Conservation (phyloP, 163 green algal genomes). For the Chloromonas sp. region DNA sequence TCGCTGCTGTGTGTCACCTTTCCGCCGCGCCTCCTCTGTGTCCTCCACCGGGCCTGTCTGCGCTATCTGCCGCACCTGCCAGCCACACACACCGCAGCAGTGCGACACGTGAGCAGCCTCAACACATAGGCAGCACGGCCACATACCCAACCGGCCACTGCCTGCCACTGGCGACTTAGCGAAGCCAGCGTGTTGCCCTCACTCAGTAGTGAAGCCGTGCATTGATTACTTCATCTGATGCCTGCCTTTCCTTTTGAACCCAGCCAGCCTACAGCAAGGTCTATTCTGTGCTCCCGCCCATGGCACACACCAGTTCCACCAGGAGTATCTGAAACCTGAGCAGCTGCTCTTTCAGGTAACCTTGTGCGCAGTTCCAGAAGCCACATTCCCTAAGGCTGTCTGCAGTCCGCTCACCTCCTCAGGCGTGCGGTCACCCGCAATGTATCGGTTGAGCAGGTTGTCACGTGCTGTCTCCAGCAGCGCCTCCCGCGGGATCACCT, state of each 20-base stretch:
- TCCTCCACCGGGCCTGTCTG: slow-evolving; percentile 40
- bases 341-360: not conserved
- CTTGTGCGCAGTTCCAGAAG: not conserved
- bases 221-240: no score
- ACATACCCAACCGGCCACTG: no score
- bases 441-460: slow-evolving; percentile 36
- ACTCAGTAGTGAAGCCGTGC: no score
- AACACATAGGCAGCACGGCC: no score
- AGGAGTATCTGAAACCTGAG: not conserved
- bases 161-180: no score
- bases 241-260: not conserved
- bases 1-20: not conserved
- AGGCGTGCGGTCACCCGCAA: slow-evolving; percentile 25
- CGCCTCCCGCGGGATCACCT: slow-evolving; percentile 13
- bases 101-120: not conserved
- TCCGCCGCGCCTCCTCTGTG: slow-evolving; percentile 12
- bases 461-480: slow-evolving; percentile 47
- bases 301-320: no score
- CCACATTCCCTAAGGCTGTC: not conserved
- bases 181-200: no score
- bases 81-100: not conserved
- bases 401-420: slow-evolving; percentile 23
- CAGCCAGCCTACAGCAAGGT: not conserved
- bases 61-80: slow-evolving; percentile 32
- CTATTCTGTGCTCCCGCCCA: not conserved